phyloP scores from a whole-genome alignment of 106 monocot species.

The Hemerocallis citrina region DNA sequence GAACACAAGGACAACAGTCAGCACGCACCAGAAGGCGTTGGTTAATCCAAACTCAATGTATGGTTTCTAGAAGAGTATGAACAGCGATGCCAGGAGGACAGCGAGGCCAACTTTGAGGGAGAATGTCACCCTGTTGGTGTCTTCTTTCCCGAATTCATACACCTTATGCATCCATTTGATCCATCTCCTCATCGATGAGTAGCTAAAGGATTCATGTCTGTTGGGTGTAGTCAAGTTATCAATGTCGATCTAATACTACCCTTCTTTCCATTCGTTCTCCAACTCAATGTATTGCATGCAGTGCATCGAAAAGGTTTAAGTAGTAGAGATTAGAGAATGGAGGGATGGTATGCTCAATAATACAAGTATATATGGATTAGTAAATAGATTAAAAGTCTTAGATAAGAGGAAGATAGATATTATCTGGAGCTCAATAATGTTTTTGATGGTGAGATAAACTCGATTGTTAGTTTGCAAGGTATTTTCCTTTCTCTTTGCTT shows the following conservation, averaged over 20 bases:
- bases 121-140: slow-evolving; percentile 40
- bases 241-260: slow-evolving; percentile 20
- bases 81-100: slow-evolving; percentile 42
- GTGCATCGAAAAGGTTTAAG: too few relatives aligned
- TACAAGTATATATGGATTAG: background rate
- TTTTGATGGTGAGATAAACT: background rate
- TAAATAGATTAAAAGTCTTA: too few relatives aligned
- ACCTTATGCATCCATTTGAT: slow-evolving; percentile 35
- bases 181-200: slow-evolving; percentile 15
- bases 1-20: slow-evolving; percentile 69
- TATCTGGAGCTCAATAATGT: slow-evolving; percentile 5
- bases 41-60: slow-evolving; percentile 33
- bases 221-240: too few relatives aligned
- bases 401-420: background rate
- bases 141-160: slow-evolving; percentile 49
- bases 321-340: background rate
- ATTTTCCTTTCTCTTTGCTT: too few relatives aligned
- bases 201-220: background rate
- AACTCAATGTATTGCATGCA: too few relatives aligned
- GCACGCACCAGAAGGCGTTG: slow-evolving; percentile 59
- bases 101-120: slow-evolving; percentile 48
- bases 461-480: too few relatives aligned
- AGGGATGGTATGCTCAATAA: background rate
- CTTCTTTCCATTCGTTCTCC: slow-evolving; percentile 33
- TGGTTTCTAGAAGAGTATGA: slow-evolving; percentile 39